phyloP scores from a whole-genome alignment of 345 rosid genomes.

The Garcia nutans region DNA sequence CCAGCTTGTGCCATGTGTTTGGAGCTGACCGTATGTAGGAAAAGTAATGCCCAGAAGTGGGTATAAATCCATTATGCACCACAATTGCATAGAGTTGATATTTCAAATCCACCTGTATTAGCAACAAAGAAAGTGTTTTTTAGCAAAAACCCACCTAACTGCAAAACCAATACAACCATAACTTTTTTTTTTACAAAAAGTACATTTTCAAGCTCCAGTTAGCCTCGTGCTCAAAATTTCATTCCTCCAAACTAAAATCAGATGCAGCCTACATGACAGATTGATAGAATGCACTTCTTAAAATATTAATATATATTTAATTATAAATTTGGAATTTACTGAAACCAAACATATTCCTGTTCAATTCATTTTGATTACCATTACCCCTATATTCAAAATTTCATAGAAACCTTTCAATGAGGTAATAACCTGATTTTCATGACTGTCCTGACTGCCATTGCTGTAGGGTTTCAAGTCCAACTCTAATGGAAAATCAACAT shows the following conservation, averaged over 20 bases:
- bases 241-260: not conserved
- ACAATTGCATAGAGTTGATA: constrained; percentile 75
- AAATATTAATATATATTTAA: not conserved
- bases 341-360: not conserved
- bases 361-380: not conserved
- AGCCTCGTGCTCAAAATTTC: not conserved
- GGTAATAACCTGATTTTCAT: constrained; percentile 40
- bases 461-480: constrained; percentile 73
- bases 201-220: not conserved
- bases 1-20: constrained; percentile 66
- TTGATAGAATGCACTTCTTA: not conserved
- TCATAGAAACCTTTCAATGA: not conserved
- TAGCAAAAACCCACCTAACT: not conserved
- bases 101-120: constrained; percentile 45
- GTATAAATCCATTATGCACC: constrained; percentile 58
- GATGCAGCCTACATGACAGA: not conserved
- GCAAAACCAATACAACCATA: not conserved
- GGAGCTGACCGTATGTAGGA: constrained; percentile 69
- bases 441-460: constrained; percentile 18
- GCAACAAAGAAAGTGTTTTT: constrained; percentile 6
- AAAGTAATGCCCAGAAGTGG: constrained; percentile 72
- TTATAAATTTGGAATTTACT: not conserved
- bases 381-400: not conserved
- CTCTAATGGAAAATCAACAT: constrained; percentile 72
- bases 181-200: too few relatives aligned